These are phyloP conservation scores for Dothideomycetes sp. DNA, from an alignment of 2,329 filamentous ascomycete species.

Conservation along the genomic window DNA sequence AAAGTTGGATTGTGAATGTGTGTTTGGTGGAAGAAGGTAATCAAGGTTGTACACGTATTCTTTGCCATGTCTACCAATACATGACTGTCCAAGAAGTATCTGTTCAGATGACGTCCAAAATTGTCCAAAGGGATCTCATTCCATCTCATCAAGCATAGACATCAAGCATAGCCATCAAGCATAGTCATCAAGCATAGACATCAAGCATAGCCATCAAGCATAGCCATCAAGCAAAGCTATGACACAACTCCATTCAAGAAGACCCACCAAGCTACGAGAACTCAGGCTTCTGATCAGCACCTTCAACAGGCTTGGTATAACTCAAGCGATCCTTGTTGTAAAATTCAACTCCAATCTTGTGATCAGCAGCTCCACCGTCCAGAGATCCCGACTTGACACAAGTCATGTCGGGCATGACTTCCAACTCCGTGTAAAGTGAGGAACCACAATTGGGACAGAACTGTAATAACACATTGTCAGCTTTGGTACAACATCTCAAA, in stretches of 20 bases:
- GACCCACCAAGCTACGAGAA: constrained; percentile 17
- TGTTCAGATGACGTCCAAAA: not conserved
- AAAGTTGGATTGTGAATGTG: too few relatives aligned
- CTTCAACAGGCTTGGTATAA: constrained; percentile 36
- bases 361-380: constrained; percentile 39
- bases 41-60: too few relatives aligned
- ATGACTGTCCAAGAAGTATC: not conserved
- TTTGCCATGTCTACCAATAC: too few relatives aligned
- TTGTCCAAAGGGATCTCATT: not conserved
- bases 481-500: too few relatives aligned
- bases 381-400: constrained; percentile 45
- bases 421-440: constrained; percentile 43
- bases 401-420: constrained; percentile 43
- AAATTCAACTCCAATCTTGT: constrained; percentile 43
- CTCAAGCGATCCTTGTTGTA: constrained; percentile 43
- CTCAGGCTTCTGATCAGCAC: constrained; percentile 40
- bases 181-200: not conserved
- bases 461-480: too few relatives aligned
- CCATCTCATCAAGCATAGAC: not conserved
- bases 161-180: not conserved
- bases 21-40: too few relatives aligned
- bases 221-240: not conserved
- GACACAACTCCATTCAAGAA: not conserved
- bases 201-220: not conserved
- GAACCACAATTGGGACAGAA: constrained; percentile 47